Base-by-base conservation (phyloP, 106 monocot species). In the Phalaenopsis equestris region DNA sequence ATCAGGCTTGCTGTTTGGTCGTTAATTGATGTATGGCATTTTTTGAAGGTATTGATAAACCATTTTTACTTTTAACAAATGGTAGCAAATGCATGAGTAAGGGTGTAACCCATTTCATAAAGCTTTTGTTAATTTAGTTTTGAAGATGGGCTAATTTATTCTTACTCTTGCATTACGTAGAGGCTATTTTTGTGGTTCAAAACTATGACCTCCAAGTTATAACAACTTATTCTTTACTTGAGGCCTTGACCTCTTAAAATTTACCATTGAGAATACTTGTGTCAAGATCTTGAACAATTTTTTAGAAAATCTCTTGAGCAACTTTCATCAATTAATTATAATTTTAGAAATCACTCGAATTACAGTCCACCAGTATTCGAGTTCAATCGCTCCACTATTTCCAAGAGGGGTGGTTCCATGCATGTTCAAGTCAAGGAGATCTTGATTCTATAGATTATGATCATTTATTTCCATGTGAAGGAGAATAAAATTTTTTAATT, bases 1-100 rank as follows among this genome's bases (percentile, higher is more conserved):
- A 85, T 91, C 76, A 94, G 89, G 74, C 87, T 90, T 83, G 86
- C 91, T 79, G 78, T 85, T 74, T 81, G 82, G 80, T 88, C 91
- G 49, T 74, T 94, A 42, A 84, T 81, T 77, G 86, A 90, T 78
- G 79, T 80, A 19, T 94, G 94, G 94, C 41, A 78, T 77, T 87
- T 56, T 79, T 49, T 85, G 37, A 91, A 91, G 91, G 91, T 89
- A 83, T 48, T 49, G 21, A 56, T 80, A 21, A 58, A 46, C 48
- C 10, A 6, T 38, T 47, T 41, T 43, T 58, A 70, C 39, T 30
- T 70, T 14, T 43, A 65, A 4, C 79, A 21, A 64, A 4, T 36
- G 72, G 14, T 72, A 36, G 10, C 8, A 37, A 41, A 37, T 73
- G 73, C 41, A 39, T 21, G 11, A 73, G 41, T 61, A 21, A 21